Percentiles rank a stretch among this genome's conserved stretches.
Conservation (phyloP, 2,329 filamentous ascomycete species). For the Fusarium mundagurra region DNA sequence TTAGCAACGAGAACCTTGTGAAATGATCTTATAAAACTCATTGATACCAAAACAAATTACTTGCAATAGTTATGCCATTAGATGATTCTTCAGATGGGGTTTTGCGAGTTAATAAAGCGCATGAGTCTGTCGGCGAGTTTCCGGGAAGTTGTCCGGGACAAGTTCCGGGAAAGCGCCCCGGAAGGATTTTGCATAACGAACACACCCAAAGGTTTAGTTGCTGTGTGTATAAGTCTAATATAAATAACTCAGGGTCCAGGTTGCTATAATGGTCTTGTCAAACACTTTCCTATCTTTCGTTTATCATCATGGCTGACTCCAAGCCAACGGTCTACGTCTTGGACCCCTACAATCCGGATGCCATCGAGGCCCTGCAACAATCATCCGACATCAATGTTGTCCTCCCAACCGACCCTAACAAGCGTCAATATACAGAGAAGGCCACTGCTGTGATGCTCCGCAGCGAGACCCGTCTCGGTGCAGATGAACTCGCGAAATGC, state of each 20-base stretch:
- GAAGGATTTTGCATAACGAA: rapidly evolving
- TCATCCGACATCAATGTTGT: background rate
- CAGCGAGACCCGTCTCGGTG: background rate
- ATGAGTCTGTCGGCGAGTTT: background rate
- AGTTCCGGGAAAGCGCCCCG: background rate
- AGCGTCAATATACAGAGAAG: background rate
- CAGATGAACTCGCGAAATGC: rapidly evolving
- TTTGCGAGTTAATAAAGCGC: rapidly evolving
- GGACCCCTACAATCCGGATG: background rate
- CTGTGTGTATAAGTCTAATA: rapidly evolving
- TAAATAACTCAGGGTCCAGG: no score
- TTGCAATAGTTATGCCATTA: no score
- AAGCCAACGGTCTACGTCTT: background rate
- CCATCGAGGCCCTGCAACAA: rapidly evolving
- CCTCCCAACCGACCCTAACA: background rate
- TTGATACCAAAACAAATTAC: no score
- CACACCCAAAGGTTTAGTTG: rapidly evolving
- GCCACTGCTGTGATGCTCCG: background rate
- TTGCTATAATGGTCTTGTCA: no score
- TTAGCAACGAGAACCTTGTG: background rate
- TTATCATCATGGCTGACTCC: background rate
- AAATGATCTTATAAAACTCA: rapidly evolving
- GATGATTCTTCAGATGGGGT: no score
- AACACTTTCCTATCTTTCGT: background rate
- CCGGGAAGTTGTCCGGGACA: background rate